Percentiles rank a stretch among this genome's conserved stretches.
phyloP scores from a whole-genome alignment of 192 early-diverging fungal species.

The Entomortierella beljakovae region DNA sequence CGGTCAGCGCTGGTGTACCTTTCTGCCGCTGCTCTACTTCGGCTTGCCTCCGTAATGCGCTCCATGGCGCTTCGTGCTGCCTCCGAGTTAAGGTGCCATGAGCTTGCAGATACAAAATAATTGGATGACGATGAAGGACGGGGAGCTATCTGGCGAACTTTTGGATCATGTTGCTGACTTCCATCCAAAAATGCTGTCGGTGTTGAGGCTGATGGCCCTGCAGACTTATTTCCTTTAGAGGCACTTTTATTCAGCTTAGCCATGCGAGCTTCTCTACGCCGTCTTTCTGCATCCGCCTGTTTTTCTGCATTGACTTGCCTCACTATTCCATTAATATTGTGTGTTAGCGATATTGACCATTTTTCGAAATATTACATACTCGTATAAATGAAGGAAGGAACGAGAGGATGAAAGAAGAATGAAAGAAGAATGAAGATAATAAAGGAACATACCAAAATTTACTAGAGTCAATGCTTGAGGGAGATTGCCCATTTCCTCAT shows the following conservation, averaged over 20 bases:
- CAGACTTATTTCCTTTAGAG: background rate
- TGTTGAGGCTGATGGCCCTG: background rate
- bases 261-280: slow-evolving; percentile 20
- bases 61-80: slow-evolving; percentile 26
- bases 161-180: background rate
- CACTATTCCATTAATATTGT: slow-evolving; percentile 4
- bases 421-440: too few relatives aligned
- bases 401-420: background rate
- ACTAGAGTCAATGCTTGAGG: slow-evolving; percentile 62
- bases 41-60: slow-evolving; percentile 27
- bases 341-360: background rate
- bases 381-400: too few relatives aligned
- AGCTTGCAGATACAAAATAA: background rate
- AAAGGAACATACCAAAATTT: slow-evolving; percentile 54
- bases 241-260: slow-evolving; percentile 19
- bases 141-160: slow-evolving; percentile 20
- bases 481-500: slow-evolving; percentile 76
- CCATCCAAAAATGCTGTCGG: slow-evolving; percentile 1
- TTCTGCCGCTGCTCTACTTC: slow-evolving; percentile 21
- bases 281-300: slow-evolving; percentile 22
- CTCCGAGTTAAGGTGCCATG: background rate
- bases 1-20: slow-evolving; percentile 20
- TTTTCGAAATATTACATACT: background rate
- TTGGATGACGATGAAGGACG: background rate
- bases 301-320: slow-evolving; percentile 34